Evolutionary conservation across 257 asterid species (phyloP).

Genomic region (Solanum chiquidenum): DNA sequence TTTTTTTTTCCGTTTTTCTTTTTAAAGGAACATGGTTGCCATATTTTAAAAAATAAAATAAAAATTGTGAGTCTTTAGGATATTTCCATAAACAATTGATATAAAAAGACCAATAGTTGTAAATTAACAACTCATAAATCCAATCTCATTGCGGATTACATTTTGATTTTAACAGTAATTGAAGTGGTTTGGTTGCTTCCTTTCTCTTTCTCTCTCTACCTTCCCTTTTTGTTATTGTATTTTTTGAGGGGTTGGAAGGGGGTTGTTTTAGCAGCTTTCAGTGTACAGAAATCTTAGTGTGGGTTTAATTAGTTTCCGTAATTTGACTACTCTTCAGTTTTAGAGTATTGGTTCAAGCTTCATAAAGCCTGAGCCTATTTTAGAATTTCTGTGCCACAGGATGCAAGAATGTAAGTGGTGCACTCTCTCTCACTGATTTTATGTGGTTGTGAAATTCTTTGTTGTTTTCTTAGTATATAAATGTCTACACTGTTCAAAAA

Average conservation of each 20-base stretch:
- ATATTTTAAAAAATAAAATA: neutral
- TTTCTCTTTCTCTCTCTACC: neutral
- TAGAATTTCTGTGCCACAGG: neutral
- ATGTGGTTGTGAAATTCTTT: neutral
- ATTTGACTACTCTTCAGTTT: neutral
- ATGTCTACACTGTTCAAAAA: neutral
- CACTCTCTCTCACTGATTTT: neutral
- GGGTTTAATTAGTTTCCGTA: neutral
- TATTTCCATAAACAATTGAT: neutral
- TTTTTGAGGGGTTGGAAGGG: neutral
- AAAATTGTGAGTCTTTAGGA: neutral
- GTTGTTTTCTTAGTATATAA: neutral
- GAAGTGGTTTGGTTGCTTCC: neutral
- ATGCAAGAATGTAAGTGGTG: neutral
- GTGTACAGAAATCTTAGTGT: neutral
- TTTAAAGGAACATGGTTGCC: neutral
- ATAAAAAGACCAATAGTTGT: neutral
- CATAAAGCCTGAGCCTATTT: neutral
- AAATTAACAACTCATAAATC: neutral
- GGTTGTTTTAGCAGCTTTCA: neutral
- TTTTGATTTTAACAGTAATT: neutral
- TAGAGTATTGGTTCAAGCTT: neutral
- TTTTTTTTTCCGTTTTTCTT: neutral
- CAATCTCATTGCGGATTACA: neutral
- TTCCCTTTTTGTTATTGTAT: neutral